Percentiles rank a stretch among this genome's conserved stretches.
These are phyloP conservation scores for Suillus ampliporus DNA, from an alignment of 768 basidiomycete genomes.

Conservation along the genomic window DNA sequence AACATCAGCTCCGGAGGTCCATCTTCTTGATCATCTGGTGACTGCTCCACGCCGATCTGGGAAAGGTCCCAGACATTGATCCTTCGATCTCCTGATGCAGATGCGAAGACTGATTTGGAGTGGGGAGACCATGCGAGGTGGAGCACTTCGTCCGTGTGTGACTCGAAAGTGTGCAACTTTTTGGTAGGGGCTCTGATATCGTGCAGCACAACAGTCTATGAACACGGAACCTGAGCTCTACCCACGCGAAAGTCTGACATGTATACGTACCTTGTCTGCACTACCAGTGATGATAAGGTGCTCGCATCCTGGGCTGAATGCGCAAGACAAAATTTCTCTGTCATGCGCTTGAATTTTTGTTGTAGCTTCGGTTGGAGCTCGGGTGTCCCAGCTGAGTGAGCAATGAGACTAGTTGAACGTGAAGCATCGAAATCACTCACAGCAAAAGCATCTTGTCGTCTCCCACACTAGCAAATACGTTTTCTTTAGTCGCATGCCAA, in stretches of 20 bases:
- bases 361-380: slow-evolving; percentile 70
- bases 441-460: slow-evolving; percentile 95
- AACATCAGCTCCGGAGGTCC: slow-evolving; percentile 97
- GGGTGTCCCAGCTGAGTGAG: slow-evolving; percentile 85
- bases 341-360: slow-evolving; percentile 85
- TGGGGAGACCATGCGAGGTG: slow-evolving; percentile 96
- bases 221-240: background rate
- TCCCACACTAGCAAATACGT: slow-evolving; percentile 91
- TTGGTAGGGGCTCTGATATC: slow-evolving; percentile 79
- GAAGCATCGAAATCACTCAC: slow-evolving; percentile 51
- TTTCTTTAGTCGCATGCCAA: slow-evolving; percentile 86
- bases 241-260: background rate
- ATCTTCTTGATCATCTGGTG: slow-evolving; percentile 97
- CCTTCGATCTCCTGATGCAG: slow-evolving; percentile 90
- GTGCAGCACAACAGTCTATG: slow-evolving; percentile 85
- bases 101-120: slow-evolving; percentile 90
- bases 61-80: slow-evolving; percentile 95
- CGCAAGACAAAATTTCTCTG: slow-evolving; percentile 87
- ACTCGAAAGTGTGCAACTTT: slow-evolving; percentile 89
- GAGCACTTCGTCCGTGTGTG: slow-evolving; percentile 93
- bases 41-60: slow-evolving; percentile 93
- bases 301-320: slow-evolving; percentile 85
- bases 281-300: slow-evolving; percentile 89
- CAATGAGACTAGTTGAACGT: slow-evolving; percentile 8
- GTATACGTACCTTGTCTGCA: slow-evolving; percentile 78